phyloP scores from a whole-genome alignment of 805 yeast species.

The Candida ficus region DNA sequence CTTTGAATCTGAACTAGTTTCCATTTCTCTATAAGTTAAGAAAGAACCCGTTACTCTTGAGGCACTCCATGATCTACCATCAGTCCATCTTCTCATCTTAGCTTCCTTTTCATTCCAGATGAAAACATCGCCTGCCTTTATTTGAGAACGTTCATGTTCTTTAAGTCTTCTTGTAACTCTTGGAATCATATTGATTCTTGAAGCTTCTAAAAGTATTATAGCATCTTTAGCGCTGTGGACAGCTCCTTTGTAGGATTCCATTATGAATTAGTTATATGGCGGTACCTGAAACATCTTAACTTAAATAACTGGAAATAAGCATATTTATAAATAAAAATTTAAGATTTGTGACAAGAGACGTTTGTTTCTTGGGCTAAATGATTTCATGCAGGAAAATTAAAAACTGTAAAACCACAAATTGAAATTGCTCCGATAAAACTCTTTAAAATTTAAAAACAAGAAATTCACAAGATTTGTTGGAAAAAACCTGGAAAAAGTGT shows the following conservation, averaged over 20 bases:
- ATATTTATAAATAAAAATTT: slow-evolving; percentile 1
- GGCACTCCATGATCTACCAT: slow-evolving; percentile 70
- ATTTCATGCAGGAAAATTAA: background rate
- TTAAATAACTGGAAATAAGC: background rate
- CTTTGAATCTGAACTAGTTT: slow-evolving; percentile 17
- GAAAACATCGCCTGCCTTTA: slow-evolving; percentile 56
- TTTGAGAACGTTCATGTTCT: slow-evolving; percentile 42
- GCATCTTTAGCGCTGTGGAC: slow-evolving; percentile 58
- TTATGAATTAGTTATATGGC: too few species aligned
- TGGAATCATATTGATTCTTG: slow-evolving; percentile 51
- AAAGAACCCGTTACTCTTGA: slow-evolving; percentile 63
- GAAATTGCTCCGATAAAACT: slow-evolving; percentile 4
- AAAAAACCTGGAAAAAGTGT: too few species aligned
- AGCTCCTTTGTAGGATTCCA: slow-evolving; percentile 61
- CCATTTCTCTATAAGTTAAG: slow-evolving; percentile 59
- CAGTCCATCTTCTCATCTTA: slow-evolving; percentile 76
- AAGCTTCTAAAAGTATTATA: slow-evolving; percentile 58
- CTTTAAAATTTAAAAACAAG: background rate
- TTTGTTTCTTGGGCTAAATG: background rate
- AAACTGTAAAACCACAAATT: background rate
- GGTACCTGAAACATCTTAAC: too few species aligned
- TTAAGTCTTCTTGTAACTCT: slow-evolving; percentile 54
- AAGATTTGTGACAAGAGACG: slow-evolving; percentile 4
- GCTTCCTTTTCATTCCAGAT: slow-evolving; percentile 71
- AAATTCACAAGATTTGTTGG: background rate